phyloP scores from a whole-genome alignment of 768 basidiomycete genomes.

The Mycena metata region DNA sequence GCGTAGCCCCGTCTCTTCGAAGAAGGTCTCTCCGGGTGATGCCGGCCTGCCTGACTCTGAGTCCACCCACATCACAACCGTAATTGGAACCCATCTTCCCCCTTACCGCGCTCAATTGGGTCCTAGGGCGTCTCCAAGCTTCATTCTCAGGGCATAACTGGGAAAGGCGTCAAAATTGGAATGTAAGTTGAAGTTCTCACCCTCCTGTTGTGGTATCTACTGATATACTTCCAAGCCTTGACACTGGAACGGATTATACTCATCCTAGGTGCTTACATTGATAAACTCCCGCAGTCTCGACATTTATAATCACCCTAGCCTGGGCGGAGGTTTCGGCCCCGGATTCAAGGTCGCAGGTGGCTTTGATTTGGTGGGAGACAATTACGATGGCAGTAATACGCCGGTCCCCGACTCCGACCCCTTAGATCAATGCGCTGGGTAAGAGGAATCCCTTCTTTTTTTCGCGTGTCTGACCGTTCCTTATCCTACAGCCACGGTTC shows the following conservation, averaged over 20 bases:
- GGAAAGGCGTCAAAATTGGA: constrained; percentile 76
- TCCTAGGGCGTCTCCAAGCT: constrained; percentile 72
- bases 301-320: constrained; percentile 63
- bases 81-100: constrained; percentile 41
- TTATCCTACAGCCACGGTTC: constrained; percentile 26
- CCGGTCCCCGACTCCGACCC: constrained; percentile 67
- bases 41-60: constrained; percentile 61
- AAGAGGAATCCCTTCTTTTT: constrained; percentile 17
- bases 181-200: constrained; percentile 62
- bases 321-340: constrained; percentile 68
- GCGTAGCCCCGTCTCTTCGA: constrained; percentile 55
- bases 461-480: not conserved
- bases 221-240: not conserved
- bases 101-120: not conserved
- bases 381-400: constrained; percentile 62
- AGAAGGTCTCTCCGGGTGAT: constrained; percentile 54
- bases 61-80: constrained; percentile 61
- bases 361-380: constrained; percentile 71
- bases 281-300: constrained; percentile 10
- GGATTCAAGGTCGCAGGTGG: constrained; percentile 67
- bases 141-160: constrained; percentile 73
- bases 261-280: too few species aligned
- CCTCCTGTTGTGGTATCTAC: constrained; percentile 24
- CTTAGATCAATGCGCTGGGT: constrained; percentile 63
- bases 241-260: too few species aligned